Base-by-base conservation (phyloP, 2,329 filamentous ascomycete species). In the Ilyonectria destructans region DNA sequence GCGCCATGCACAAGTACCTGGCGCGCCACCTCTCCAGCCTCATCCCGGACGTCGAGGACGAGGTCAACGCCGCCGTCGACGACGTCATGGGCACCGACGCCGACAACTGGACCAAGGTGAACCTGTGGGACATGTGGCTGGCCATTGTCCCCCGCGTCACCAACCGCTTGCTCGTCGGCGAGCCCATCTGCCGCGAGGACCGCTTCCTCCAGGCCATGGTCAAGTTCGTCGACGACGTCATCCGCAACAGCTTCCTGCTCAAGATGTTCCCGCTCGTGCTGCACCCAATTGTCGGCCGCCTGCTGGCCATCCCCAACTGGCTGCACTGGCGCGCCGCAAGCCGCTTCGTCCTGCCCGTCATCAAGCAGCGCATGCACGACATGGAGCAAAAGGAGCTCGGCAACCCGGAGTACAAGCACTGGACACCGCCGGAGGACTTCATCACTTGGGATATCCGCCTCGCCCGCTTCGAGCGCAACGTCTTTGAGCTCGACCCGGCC, bases 391-490 rank as follows among this genome's bases (percentile, higher is more conserved):
- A 84, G 58, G 80, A 80, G 2, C 73, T 73, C 7, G 79, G 78
- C 0, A 83, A 87, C 31, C 77, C 82, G 1, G 80, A 77, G 2
- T 82, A 81, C 62, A 80, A 83, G 26, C 68, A 77, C 31, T 85
- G 82, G 79, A 71, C 78, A 4, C 82, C 85, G 7, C 86, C 87
- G 0, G 87, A 89, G 55, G 88, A 90, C 77, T 88, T 86, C 71
- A 78, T 90, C 31, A 88, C 85, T 6, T 91, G 88, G 89, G 81
- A 83, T 52, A 87, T 90, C 63, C 82, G 85, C 17, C 82, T 85
- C 26, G 88, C 88, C 17, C 77, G 78, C 37, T 79, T 80, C 1
- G 87, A 89, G 60, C 80, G 80, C 6, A 79, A 80, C 4, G 3
- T 61, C 0, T 72, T 75, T 9, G 86, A 90, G 63, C 80, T 88